Base-by-base conservation (phyloP, 768 basidiomycete species). In the Leccinum subgranulosum region DNA sequence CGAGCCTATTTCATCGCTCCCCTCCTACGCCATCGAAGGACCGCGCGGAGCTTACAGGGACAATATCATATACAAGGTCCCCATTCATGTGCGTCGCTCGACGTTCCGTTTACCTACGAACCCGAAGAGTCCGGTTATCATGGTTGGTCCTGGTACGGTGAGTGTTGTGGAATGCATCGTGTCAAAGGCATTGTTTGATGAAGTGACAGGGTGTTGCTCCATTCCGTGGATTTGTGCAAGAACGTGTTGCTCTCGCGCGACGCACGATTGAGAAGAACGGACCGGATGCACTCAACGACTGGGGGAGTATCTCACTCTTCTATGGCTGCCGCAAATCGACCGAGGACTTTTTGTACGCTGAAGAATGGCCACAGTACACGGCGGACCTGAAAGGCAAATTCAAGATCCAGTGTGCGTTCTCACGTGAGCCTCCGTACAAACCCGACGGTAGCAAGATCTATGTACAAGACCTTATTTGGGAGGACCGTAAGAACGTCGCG, bases 61-160 rank as follows among this genome's bases (percentile, higher is more conserved):
- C 43, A 86, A 85, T 17, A 79, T 76, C 7, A 73, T 84, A 28
- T 94, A 86, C 78, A 92, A 92, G 73, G 85, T 90, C 0, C 97
- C 97, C 9, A 81, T 98, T 53, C 97, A 99, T 67, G 93, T 99
- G 58, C 84, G 97, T 54, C 84, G 97, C 49, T 96, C 94, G 15
- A 98, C 96, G 3, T 99, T 99, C 86, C 82, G 97, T 51, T 77
- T 99, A 51, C 97, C 97, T 9, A 98, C 97, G 17, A 94, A 94
- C 71, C 97, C 97, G 34, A 98, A 97, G 81, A 96, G 91, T 58
- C 97, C 97, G 2, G 89, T 99, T 51, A 92, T 99, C 74, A 98
- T 99, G 97, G 85, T 99, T 71, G 97, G 97, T 43, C 97, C 97
- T 60, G 97, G 97, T 53, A 99, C 95, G 56, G 94, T 96, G 71